phyloP scores from a whole-genome alignment of 208 protist genomes.

The Zelonia costaricensis region DNA sequence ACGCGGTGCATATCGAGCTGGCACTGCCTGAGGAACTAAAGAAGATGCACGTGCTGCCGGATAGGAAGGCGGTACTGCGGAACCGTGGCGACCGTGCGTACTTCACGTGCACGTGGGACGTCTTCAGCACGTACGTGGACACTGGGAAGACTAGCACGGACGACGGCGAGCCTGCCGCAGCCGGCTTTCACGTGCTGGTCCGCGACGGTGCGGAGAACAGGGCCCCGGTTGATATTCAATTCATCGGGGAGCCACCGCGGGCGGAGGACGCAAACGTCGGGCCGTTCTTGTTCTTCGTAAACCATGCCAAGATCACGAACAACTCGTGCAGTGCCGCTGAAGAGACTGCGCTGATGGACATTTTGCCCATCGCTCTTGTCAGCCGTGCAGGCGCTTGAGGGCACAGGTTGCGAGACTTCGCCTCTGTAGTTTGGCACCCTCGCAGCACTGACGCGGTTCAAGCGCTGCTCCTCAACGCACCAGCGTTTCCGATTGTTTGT shows the following conservation, averaged over 20 bases:
- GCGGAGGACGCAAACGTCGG: constrained; percentile 14
- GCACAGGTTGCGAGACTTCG: too few species aligned
- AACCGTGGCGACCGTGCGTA: constrained; percentile 22
- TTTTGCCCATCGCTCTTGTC: constrained; percentile 27
- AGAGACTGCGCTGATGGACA: constrained; percentile 17
- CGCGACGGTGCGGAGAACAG: constrained; percentile 34
- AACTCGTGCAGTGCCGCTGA: constrained; percentile 28
- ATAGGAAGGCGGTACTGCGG: constrained; percentile 22
- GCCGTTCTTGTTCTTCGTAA: constrained; percentile 58
- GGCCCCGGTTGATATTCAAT: constrained; percentile 37
- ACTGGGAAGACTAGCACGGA: constrained; percentile 16
- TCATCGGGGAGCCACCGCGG: constrained; percentile 35
- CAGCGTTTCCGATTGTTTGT: too few species aligned
- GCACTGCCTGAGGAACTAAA: constrained; percentile 27
- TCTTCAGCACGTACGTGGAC: constrained; percentile 41
- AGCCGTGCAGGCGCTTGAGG: constrained; percentile 14
- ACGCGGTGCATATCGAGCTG: constrained; percentile 41
- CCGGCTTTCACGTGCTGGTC: constrained; percentile 39
- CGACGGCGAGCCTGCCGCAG: constrained; percentile 4
- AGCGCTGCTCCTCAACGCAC: too few species aligned
- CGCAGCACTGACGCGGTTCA: too few species aligned
- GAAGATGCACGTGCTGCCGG: constrained; percentile 21
- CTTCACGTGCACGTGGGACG: constrained; percentile 58
- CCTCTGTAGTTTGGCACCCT: too few species aligned
- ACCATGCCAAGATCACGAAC: constrained; percentile 58